Base-by-base conservation (phyloP, 2,329 filamentous ascomycete species). In the Monosporascus sp. region DNA sequence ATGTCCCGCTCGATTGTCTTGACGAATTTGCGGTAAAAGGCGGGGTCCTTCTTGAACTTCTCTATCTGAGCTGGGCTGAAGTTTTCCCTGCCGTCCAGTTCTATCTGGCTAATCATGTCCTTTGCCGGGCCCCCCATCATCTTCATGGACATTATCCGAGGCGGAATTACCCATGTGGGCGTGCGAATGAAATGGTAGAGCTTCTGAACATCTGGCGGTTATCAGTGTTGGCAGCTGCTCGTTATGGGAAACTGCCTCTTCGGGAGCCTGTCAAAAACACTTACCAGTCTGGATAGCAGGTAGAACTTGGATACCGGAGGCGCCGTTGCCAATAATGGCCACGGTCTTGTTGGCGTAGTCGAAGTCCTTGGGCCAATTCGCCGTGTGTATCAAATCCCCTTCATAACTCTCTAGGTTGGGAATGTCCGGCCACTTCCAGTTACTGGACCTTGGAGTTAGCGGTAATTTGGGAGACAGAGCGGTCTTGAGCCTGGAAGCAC, bases 271-370 rank as follows among this genome's bases (percentile, higher is more conserved):
- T 15, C 18, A 35, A 14, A 35, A 14, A 22, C 14, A 50, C 68
- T 58, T 56, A 76, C 73, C 64, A 59, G 70, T 69, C 49, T 75
- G 74, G n/a, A 82, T 74, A 31, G 74, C 71, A 1, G 79, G 75
- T 8, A 81, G 62, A 24, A 83, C 68, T 56, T 83, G 80, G 15
- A 82, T 72, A 0, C 77, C 80, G 0, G 77, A 79, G 18, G 79
- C 72, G 7, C 79, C 79, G 50, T 79, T 82, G 8, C 80, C 80
- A 49, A 84, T 80, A n/a, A 84, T 70, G 2, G 75, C 78, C 7
- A 83, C 74, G 0, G 68, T 72, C 62, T 82, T 83, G 54, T 71
- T 74, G n/a, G 69, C 62, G 53, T 74, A 72, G 49, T 80, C 73
- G 41, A 80, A 77, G 18, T 71, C 64, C 31, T 76, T 67, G 1